Base-by-base conservation (phyloP, 495 filamentous ascomycete species). In the Pseudomonodictys pantanalensis region DNA sequence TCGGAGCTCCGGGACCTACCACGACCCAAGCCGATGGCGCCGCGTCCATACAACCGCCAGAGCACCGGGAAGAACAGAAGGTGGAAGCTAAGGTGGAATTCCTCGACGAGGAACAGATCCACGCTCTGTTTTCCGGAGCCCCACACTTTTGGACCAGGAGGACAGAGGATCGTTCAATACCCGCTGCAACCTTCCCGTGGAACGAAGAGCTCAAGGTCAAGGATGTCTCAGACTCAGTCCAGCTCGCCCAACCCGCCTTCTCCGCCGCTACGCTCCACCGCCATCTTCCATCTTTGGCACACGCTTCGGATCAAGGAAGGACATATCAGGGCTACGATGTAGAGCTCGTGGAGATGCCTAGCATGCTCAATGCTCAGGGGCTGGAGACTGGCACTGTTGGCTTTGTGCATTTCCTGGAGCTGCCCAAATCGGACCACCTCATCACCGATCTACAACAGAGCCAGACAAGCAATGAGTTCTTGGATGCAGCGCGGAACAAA, bases 351-450 rank as follows among this genome's bases (percentile, higher is more conserved):
- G 87, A 82, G 62, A 72, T 80, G 2, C 88, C 89, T 5, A 88
- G 81, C 69, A 92, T 91, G 88, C 76, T 91, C 42, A 86, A 84
- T 65, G 84, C 83, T 71, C 83, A 85, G 54, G 84, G 87, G 42
- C 73, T 81, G 38, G 89, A 92, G 67, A 82, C 83, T 38, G 89
- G 89, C 3, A 86, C 86, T 30, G 72, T 90, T 23, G 89, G 88
- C n/a, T 89, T 85, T 64, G 80, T 84, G 56, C 82, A 88, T 48
- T 89, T 85, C 17, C 75, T 91, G 18, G 86, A 91, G 69, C 72
- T 88, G 17, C 75, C 81, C 0, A 79, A 86, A 22, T 81, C 84
- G 12, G 88, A 91, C 67, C 76, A 80, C 5, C 66, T 84, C 24
- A 76, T 80, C 35, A 55, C 47, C 62, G 71, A 11, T 68, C 68